Evolutionary conservation across 306 rosid species (phyloP).

Genomic region (Astragalus membranaceus): DNA sequence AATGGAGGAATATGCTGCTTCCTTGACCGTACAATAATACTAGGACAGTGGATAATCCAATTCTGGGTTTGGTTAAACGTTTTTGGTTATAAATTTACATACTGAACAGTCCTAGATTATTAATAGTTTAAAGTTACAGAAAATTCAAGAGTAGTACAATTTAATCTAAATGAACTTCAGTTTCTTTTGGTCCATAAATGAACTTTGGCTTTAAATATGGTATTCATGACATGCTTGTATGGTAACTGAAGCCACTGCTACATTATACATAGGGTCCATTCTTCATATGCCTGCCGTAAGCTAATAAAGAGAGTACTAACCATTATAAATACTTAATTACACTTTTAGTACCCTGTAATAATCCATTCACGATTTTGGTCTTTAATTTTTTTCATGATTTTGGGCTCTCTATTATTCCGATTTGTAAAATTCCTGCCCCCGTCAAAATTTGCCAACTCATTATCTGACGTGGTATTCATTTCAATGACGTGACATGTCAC

Average conservation of each 20-base stretch:
- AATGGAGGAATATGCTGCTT: background rate
- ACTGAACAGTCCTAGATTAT: background rate
- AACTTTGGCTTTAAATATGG: background rate
- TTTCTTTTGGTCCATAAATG: background rate
- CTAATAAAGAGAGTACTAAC: no score
- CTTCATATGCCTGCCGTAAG: background rate
- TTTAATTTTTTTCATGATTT: no score
- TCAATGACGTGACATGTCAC: no score
- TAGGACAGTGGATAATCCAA: background rate
- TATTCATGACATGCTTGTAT: slow-evolving; percentile 1
- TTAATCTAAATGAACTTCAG: slow-evolving; percentile 7
- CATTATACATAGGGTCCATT: background rate
- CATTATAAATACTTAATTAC: no score
- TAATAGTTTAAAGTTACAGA: slow-evolving; percentile 2
- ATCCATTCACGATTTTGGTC: no score
- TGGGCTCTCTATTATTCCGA: no score
- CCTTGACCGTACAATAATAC: slow-evolving; percentile 4
- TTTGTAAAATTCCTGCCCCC: no score
- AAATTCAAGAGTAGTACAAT: slow-evolving; percentile 5
- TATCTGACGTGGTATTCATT: no score
- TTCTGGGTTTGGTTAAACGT: slow-evolving; percentile 1
- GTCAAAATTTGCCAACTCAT: no score
- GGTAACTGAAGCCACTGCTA: background rate
- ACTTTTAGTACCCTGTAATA: no score
- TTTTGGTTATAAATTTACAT: background rate